Evolutionary conservation across 495 filamentous ascomycete species (phyloP).

Genomic region (Aspergillus sparsus): DNA sequence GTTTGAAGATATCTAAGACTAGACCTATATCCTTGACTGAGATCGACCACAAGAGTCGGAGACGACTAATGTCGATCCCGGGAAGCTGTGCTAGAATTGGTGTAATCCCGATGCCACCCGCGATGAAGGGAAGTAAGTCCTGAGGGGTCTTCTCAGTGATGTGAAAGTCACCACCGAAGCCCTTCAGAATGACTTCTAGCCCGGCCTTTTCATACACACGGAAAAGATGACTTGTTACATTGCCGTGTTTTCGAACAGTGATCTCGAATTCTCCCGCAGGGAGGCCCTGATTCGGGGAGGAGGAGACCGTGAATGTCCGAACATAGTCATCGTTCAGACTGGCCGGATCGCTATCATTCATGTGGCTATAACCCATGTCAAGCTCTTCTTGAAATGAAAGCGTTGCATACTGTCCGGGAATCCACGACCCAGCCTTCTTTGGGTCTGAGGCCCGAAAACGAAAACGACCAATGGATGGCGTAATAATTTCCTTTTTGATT

Average conservation of each 20-base stretch:
- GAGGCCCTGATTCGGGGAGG: constrained; percentile 42
- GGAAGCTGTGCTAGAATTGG: constrained; percentile 67
- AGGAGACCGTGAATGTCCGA: constrained; percentile 77
- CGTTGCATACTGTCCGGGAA: constrained; percentile 72
- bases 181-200: constrained; percentile 66
- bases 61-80: constrained; percentile 40
- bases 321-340: constrained; percentile 82
- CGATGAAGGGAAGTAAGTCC: constrained; percentile 54
- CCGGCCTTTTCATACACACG: constrained; percentile 49
- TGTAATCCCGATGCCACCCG: constrained; percentile 80
- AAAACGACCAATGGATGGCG: constrained; percentile 63
- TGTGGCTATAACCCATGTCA: constrained; percentile 73
- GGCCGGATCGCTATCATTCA: constrained; percentile 74
- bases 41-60: constrained; percentile 68
- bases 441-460: constrained; percentile 58
- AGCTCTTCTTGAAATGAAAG: constrained; percentile 68
- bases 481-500: constrained; percentile 55
- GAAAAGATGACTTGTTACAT: constrained; percentile 66
- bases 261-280: constrained; percentile 64
- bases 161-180: constrained; percentile 70
- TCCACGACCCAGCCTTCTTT: constrained; percentile 50
- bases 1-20: constrained; percentile 58
- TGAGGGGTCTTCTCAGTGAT: constrained; percentile 44
- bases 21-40: constrained; percentile 60
- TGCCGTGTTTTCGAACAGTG: constrained; percentile 65